Evolutionary conservation across 306 rosid genomes (phyloP).

Genomic region (Glycyrrhiza uralensis): DNA sequence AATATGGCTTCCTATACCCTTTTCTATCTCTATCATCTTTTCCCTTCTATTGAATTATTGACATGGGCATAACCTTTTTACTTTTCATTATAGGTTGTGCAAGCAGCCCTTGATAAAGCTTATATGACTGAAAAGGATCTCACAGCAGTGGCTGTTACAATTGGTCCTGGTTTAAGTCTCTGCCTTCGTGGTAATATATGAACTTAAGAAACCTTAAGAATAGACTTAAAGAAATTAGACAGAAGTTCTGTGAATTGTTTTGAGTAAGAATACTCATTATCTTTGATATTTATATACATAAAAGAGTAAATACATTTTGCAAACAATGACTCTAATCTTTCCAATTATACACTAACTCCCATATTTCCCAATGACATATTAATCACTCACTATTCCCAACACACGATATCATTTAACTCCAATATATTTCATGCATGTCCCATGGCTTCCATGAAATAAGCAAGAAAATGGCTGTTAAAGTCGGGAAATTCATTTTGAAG

Average conservation of each 20-base stretch:
- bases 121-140: conserved; percentile 66
- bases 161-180: conserved; percentile 98
- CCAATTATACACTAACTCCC: not conserved
- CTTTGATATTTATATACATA: not conserved
- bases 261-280: not conserved
- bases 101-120: conserved; percentile 83
- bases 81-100: conserved; percentile 73
- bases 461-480: not conserved
- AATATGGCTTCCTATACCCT: not conserved
- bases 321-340: not conserved
- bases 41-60: not conserved
- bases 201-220: not conserved
- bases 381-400: not conserved
- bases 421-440: not conserved
- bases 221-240: not conserved
- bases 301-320: not conserved
- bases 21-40: not conserved
- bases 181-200: conserved; percentile 83
- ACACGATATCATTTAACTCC: not conserved
- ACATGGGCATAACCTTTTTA: conserved; percentile 11
- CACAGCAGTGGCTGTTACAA: conserved; percentile 93
- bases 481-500: not conserved
- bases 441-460: conserved; percentile 6
- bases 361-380: not conserved
- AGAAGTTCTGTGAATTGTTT: not conserved